A percentile compares a stretch with the other conserved stretches of the same genome.
Conservation (phyloP, 306 rosid species). For the Crataegus laevigata region DNA sequence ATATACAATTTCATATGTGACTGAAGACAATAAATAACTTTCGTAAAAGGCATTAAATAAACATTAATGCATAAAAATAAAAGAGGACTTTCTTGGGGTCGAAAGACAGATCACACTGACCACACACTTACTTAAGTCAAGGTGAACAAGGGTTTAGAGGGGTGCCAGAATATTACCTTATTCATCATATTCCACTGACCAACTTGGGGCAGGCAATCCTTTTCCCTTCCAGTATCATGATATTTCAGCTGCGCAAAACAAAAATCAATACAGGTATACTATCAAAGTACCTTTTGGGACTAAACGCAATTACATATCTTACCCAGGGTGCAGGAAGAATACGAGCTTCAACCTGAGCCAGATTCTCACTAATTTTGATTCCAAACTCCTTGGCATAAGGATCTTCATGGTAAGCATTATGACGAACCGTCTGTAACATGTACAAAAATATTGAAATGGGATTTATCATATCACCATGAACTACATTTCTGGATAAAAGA, state of each 20-base stretch:
- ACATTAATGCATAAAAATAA: not conserved
- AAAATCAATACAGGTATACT: not conserved
- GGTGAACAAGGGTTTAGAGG: not conserved
- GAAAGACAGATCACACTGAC: not conserved
- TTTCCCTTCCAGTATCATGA: constrained; percentile 93
- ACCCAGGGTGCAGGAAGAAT: constrained; percentile 97
- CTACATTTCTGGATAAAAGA: not conserved
- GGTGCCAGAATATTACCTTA: constrained; percentile 39
- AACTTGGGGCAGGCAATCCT: constrained; percentile 88
- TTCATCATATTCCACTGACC: constrained; percentile 99
- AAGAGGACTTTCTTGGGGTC: not conserved
- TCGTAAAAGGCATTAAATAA: not conserved
- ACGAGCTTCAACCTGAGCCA: constrained; percentile 97
- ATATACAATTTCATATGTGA: not conserved
- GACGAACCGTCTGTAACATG: constrained; percentile 59
- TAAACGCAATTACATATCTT: not conserved
- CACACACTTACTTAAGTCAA: not conserved
- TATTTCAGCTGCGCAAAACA: constrained; percentile 65
- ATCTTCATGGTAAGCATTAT: constrained; percentile 76
- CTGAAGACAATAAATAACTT: not conserved
- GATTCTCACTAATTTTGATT: constrained; percentile 75
- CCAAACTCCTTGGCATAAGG: constrained; percentile 92
- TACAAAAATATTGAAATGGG: not conserved
- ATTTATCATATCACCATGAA: not conserved
- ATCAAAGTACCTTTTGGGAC: not conserved